Conservation (phyloP, 2,329 filamentous ascomycete species). For the Colletotrichum sojae region DNA sequence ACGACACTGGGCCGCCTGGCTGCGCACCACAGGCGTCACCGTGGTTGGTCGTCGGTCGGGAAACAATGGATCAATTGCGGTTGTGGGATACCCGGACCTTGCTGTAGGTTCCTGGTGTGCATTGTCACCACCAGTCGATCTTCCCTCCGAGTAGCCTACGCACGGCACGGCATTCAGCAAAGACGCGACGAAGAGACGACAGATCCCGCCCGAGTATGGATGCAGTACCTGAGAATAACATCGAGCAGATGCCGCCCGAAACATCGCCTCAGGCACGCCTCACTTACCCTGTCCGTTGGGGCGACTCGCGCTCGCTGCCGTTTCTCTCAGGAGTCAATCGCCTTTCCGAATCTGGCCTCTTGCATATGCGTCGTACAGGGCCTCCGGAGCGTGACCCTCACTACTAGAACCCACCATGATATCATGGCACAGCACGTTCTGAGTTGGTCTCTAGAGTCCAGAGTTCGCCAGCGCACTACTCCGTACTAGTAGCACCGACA, state of each 20-base stretch:
- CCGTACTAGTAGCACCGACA: slow-evolving; percentile 36
- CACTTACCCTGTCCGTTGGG: background rate
- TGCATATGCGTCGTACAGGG: slow-evolving; percentile 38
- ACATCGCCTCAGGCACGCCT: background rate
- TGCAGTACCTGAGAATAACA: too few species aligned
- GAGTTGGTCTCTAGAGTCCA: slow-evolving; percentile 14
- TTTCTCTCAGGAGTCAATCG: slow-evolving; percentile 18
- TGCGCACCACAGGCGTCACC: slow-evolving; percentile 23
- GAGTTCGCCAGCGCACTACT: slow-evolving; percentile 9
- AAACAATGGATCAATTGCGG: slow-evolving; percentile 8
- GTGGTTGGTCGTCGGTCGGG: slow-evolving; percentile 23
- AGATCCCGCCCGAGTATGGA: slow-evolving; percentile 2
- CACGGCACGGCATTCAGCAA: slow-evolving; percentile 21
- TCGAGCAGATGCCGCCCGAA: slow-evolving; percentile 21
- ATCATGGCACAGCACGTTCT: slow-evolving; percentile 37
- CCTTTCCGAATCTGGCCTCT: slow-evolving; percentile 35
- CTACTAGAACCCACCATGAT: slow-evolving; percentile 36
- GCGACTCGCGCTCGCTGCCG: slow-evolving; percentile 10
- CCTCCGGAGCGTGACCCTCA: slow-evolving; percentile 32
- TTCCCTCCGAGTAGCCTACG: background rate
- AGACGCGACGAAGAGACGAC: slow-evolving; percentile 7
- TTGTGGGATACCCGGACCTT: too few species aligned
- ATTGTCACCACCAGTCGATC: slow-evolving; percentile 2
- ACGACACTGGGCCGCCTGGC: background rate
- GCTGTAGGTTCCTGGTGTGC: background rate